Base-by-base conservation (phyloP, 371 early-diverging fungal genomes). In the Coemansia sp. region DNA sequence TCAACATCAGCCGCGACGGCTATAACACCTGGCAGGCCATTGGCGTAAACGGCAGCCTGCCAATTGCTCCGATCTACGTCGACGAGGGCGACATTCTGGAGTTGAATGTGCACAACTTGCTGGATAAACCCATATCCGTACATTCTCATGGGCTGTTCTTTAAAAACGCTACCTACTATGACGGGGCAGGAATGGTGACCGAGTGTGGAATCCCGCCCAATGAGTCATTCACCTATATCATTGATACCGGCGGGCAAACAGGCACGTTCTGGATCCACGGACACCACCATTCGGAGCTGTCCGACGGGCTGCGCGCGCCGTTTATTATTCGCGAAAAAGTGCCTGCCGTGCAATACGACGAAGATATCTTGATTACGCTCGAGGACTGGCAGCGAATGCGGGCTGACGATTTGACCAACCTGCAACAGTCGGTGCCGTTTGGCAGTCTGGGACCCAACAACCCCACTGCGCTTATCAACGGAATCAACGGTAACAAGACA, bases 141-240 rank as follows among this genome's bases (percentile, higher is more conserved):
- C 89, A 89, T 58, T 78, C 84, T 5, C 90, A 89, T 61, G 89
- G 90, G 9, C 73, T 87, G 63, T 86, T 84, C 77, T 87, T 87
- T 60, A 82, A 81, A 55, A 82, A 83, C 53, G 82, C 86, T 5
- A 71, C 40, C 32, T 83, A 79, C 52, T 77, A 79, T 64, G 88
- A 87, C 65, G 88, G 88, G 14, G 81, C 88, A 3, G 75, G 74
- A 36, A 76, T 76, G 76, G 85, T 85, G 14, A 86, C 68, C 4
- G 83, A 87, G 26, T 67, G 67, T 16, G 67, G 67, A 11, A 55
- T 67, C 3, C 67, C 67, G 32, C 64, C 67, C 3, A 32, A 34
- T 4, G 10, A 26, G 0, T 34, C 16, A 1, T 67, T 67, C 8
- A 63, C 67, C 4, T 67, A 67, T 35, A 11, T 32, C 10, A 61